Evolutionary conservation across 108 stramenopile species (phyloP).

Genomic region (Cyclostephanos tholiformis): DNA sequence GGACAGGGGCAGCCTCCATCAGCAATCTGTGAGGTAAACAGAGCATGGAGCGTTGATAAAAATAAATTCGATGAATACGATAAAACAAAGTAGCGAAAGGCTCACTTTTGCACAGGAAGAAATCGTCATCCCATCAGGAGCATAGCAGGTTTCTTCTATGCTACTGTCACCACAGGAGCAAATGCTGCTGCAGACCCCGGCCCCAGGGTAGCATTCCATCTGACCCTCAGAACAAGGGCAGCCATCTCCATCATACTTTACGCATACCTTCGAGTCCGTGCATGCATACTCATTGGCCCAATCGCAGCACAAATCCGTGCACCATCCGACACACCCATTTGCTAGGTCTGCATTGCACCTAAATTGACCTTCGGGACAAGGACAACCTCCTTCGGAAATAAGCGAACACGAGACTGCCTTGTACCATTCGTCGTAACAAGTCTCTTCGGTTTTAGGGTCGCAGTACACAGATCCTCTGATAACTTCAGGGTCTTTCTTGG

Average conservation of each 20-base stretch:
- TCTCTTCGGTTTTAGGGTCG: not conserved
- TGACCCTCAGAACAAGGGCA: constrained; percentile 11
- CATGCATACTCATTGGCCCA: too few species aligned
- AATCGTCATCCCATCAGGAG: not conserved
- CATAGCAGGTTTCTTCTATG: not conserved
- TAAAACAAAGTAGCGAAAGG: too few species aligned
- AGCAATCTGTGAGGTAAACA: not conserved
- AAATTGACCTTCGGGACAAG: not conserved
- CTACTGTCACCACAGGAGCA: not conserved
- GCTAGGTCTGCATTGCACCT: not conserved
- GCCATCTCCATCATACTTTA: not conserved
- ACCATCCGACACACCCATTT: not conserved
- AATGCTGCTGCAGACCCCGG: not conserved
- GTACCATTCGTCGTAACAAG: not conserved
- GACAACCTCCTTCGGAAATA: not conserved
- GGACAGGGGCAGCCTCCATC: not conserved
- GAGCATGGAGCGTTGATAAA: too few species aligned
- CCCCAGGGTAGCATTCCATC: not conserved
- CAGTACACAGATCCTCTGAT: not conserved
- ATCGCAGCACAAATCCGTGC: not conserved
- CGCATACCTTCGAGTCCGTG: not conserved
- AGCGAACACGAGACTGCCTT: not conserved
- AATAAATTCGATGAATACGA: too few species aligned
- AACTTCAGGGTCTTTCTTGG: not conserved
- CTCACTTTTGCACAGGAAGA: not conserved